Evolutionary conservation across 2,329 filamentous ascomycete genomes (phyloP).

Genomic region (Sarocladium kiliense): DNA sequence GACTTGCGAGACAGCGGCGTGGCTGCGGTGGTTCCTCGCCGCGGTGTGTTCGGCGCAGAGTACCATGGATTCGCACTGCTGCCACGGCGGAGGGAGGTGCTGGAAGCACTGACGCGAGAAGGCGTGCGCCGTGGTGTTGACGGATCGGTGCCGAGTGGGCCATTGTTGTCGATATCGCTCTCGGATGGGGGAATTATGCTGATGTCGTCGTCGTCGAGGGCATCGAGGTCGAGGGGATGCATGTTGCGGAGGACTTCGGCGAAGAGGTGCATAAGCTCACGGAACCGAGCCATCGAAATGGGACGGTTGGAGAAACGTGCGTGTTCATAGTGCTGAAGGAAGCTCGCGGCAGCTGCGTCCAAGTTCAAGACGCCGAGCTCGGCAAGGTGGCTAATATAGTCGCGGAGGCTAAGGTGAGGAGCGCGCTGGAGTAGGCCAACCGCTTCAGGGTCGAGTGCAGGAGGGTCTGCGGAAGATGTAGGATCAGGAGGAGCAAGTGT

Average conservation of each 20-base stretch:
- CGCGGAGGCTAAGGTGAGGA: constrained; percentile 66
- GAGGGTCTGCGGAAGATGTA: constrained; percentile 29
- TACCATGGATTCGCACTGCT: constrained; percentile 38
- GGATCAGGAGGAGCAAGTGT: constrained; percentile 64
- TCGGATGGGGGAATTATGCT: constrained; percentile 17
- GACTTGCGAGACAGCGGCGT: constrained; percentile 30
- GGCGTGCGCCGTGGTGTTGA: constrained; percentile 29
- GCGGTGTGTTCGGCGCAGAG: constrained; percentile 50
- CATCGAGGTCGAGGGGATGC: constrained; percentile 52
- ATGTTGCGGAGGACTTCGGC: constrained; percentile 75
- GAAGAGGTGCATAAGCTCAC: constrained; percentile 77
- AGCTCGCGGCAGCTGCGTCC: constrained; percentile 46
- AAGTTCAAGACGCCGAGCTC: constrained; percentile 55
- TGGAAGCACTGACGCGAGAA: constrained; percentile 26
- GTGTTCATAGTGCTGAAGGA: constrained; percentile 73
- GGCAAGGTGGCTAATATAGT: constrained; percentile 70
- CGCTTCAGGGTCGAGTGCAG: constrained; percentile 58
- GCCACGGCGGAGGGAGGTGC: constrained; percentile 33
- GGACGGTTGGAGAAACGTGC: constrained; percentile 74
- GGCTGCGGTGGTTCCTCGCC: constrained; percentile 23
- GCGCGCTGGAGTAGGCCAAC: constrained; percentile 68
- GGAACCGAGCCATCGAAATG: constrained; percentile 66
- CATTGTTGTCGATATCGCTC: constrained; percentile 42
- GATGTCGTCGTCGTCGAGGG: constrained; percentile 34
- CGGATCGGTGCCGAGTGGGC: constrained; percentile 35